phyloP scores from a whole-genome alignment of 495 filamentous ascomycete genomes.

The Trichoderma orchidacearum region DNA sequence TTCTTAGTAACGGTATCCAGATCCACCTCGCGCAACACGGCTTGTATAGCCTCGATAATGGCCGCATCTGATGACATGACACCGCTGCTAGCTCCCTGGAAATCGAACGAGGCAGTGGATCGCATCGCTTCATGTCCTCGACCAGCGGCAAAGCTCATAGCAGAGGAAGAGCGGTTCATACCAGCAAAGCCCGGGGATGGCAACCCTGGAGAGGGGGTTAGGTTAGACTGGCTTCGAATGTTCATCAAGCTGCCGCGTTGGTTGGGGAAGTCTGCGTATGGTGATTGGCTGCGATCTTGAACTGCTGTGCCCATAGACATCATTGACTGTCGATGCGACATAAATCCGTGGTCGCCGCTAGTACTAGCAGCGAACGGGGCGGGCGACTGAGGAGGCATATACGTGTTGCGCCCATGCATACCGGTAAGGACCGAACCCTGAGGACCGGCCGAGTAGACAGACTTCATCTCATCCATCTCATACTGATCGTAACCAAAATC shows the following conservation, averaged over 20 bases:
- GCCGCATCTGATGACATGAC: conserved; percentile 41
- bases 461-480: conserved; percentile 97
- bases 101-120: conserved; percentile 63
- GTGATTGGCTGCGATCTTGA: conserved; percentile 24
- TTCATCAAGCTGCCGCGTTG: conserved; percentile 17
- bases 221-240: conserved; percentile 19
- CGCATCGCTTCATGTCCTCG: conserved; percentile 24
- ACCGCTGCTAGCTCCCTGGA: conserved; percentile 53
- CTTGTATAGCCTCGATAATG: conserved; percentile 73
- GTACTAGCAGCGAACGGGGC: conserved; percentile 38
- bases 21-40: conserved; percentile 78
- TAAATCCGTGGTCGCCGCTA: conserved; percentile 23
- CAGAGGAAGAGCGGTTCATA: conserved; percentile 18
- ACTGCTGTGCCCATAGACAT: conserved; percentile 29
- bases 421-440: conserved; percentile 87
- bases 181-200: conserved; percentile 14
- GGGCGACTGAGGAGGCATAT: conserved; percentile 72
- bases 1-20: conserved; percentile 96
- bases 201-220: neutral
- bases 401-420: conserved; percentile 53
- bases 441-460: conserved; percentile 86
- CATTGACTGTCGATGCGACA: conserved; percentile 32
- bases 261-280: conserved; percentile 35
- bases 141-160: conserved; percentile 24
- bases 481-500: conserved; percentile 46